Evolutionary conservation across 2,329 filamentous ascomycete species (phyloP).

Genomic region (Dendryphion nanum): DNA sequence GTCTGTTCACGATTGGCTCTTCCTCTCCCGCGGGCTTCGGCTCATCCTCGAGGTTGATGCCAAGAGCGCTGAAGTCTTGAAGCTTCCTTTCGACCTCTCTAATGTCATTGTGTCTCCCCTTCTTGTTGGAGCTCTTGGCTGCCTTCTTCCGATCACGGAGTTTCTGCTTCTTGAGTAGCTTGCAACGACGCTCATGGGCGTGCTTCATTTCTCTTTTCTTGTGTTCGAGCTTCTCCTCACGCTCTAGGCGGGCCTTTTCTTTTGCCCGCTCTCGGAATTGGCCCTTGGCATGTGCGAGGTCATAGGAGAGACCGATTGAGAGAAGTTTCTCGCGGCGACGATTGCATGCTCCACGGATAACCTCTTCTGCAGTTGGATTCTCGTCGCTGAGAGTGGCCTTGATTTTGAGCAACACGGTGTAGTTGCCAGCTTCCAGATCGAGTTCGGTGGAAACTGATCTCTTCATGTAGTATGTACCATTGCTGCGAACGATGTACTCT

Average conservation of each 20-base stretch:
- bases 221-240: constrained; percentile 35
- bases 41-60: constrained; percentile 35
- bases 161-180: constrained; percentile 37
- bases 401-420: constrained; percentile 73
- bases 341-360: constrained; percentile 64
- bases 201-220: constrained; percentile 39
- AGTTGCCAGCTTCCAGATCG: constrained; percentile 70
- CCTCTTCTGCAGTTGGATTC: constrained; percentile 61
- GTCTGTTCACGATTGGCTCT: constrained; percentile 25
- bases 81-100: constrained; percentile 27
- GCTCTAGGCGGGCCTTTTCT: constrained; percentile 40
- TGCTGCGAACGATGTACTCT: constrained; percentile 59
- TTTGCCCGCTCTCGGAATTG: constrained; percentile 53
- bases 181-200: constrained; percentile 34
- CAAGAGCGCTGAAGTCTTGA: constrained; percentile 29
- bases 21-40: constrained; percentile 25
- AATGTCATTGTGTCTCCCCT: constrained; percentile 20
- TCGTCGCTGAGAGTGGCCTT: constrained; percentile 62
- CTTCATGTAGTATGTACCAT: constrained; percentile 60
- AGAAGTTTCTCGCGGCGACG: constrained; percentile 69
- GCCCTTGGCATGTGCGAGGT: constrained; percentile 68
- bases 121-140: constrained; percentile 25
- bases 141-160: constrained; percentile 40
- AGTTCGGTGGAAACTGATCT: constrained; percentile 77
- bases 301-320: constrained; percentile 67